Percentiles rank a stretch among this genome's conserved stretches.
Evolutionary conservation across 164 flowering plant species (phyloP).

Genomic region (Tetracentron sinense): DNA sequence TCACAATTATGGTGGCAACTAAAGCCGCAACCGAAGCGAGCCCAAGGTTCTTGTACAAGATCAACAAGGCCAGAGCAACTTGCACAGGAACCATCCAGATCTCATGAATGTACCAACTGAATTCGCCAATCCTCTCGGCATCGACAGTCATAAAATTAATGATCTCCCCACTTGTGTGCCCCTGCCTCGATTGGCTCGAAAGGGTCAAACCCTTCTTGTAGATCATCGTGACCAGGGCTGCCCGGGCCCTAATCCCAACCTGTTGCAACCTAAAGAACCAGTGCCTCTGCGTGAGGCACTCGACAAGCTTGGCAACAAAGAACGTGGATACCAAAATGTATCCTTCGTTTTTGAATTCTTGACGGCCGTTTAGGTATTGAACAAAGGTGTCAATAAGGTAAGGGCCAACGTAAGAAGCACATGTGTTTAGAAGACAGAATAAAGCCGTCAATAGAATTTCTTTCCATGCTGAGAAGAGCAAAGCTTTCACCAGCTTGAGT

Average conservation of each 20-base stretch:
- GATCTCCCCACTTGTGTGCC: slow-evolving; percentile 46
- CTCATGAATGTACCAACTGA: slow-evolving; percentile 42
- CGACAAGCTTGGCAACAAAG: slow-evolving; percentile 23
- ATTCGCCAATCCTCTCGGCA: slow-evolving; percentile 41
- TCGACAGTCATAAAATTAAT: slow-evolving; percentile 53
- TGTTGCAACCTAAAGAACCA: slow-evolving; percentile 27
- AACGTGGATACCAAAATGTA: slow-evolving; percentile 19
- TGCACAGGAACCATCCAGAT: slow-evolving; percentile 41
- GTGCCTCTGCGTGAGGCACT: slow-evolving; percentile 25
- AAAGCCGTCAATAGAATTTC: slow-evolving; percentile 20
- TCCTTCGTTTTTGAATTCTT: slow-evolving; percentile 25
- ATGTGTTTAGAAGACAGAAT: slow-evolving; percentile 14
- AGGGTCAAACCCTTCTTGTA: slow-evolving; percentile 34
- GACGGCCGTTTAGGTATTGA: slow-evolving; percentile 26
- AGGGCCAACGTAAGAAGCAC: slow-evolving; percentile 33
- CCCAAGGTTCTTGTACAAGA: slow-evolving; percentile 37
- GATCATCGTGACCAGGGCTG: slow-evolving; percentile 31
- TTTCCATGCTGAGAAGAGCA: slow-evolving; percentile 18
- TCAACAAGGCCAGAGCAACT: slow-evolving; percentile 33
- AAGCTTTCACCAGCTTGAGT: slow-evolving; percentile 19
- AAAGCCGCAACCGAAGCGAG: slow-evolving; percentile 33
- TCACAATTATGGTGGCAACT: slow-evolving; percentile 28
- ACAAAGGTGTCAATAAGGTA: slow-evolving; percentile 30
- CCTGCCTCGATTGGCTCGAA: slow-evolving; percentile 28
- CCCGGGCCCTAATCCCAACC: slow-evolving; percentile 23